Base-by-base conservation (phyloP, 1,284 basidiomycete genomes). In the Sphaerobolus stellatus region DNA sequence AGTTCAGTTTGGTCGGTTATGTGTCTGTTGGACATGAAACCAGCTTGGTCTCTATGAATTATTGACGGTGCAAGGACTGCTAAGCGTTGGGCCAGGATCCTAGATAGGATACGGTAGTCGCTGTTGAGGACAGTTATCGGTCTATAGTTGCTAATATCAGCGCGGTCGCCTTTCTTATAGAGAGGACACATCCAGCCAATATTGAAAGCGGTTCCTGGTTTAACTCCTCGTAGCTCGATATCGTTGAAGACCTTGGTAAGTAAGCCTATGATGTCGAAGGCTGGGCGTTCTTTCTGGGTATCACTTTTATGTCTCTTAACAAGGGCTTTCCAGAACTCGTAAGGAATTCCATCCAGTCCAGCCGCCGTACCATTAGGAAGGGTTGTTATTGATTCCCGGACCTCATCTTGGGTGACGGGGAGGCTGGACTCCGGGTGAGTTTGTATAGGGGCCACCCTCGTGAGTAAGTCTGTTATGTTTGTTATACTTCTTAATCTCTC, bases 131-230 rank as follows among this genome's bases (percentile, higher is more conserved):
- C 22, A 22, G 36, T 38, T 16, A 38, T 38, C 22, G 36, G 36
- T 7, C 36, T 38, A 7, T 38, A 38, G 7, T 38, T 38, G 22
- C 36, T 38, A 3, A 38, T 7, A 38, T 38, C 36, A 22, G 36
- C 22, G 3, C 5, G 36, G 7, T 38, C 36, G 22, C 22, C 22
- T 38, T 38, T 38, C 36, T 38, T 38, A 38, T 38, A 38, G 3
- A 3, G 3, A 38, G 36, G 36, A 22, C 36, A 38, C 36, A 38
- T 38, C 66, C 69, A 69, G 2, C 71, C 71, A 2, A 61, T 51
- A 0, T 64, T 50, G 48, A 71, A 70, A 3, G 50, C 25, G 0
- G 62, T 60, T 2, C 46, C 52, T 14, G 34, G 29, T 11, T 46
- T 38, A 4, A 65, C 47, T 0, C 56, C 54, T 24, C 58, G 11